Base-by-base conservation (phyloP, 768 basidiomycete species). In the Psilocybe cubensis region DNA sequence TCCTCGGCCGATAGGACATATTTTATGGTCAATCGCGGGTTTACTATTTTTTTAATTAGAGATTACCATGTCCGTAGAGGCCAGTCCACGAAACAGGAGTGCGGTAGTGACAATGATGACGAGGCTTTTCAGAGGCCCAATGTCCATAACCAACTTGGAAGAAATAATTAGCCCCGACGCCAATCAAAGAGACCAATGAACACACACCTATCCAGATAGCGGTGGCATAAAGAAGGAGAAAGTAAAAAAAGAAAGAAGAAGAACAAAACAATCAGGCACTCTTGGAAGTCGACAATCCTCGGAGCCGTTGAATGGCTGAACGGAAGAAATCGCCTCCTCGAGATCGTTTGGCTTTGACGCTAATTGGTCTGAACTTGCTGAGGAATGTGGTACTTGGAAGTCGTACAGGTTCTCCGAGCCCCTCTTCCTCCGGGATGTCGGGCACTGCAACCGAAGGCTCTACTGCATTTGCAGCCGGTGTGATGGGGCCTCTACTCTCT, bases 401-500 rank as follows among this genome's bases (percentile, higher is more conserved):
- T 35, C 59, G 58, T 42, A 64, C 61, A 3, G 69, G 54, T 54
- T 71, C 65, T 45, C 68, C 73, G 23, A 79, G 66, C 45, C 68
- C 72, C 52, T 75, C 69, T 35, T 71, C 78, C 42, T 74, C 75
- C 12, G 72, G 62, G 9, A 81, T 69, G 45, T 79, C 81, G 35
- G 77, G 76, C 52, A 81, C 73, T 29, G 76, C 77, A 43, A 77
- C 67, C 31, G 70, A 68, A 33, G 77, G 77, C 46, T 79, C 77
- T 9, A 71, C 62, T 17, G 82, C 65, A 49, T 70, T 65, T 12
- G 77, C 76, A 38, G 73, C 75, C 43, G 83, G 83, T 10, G 83
- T 85, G 56, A 79, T 74, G 23, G 80, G 82, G 27, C 79, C 80
- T 52, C 72, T 73, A 54, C 77, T 80, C n/a, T 74, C 74, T 27